Evolutionary conservation across 2,329 filamentous ascomycete species (phyloP), one percentile per base, ranked within the genome.

Genomic region (Pyrenochaeta sp.): DNA sequence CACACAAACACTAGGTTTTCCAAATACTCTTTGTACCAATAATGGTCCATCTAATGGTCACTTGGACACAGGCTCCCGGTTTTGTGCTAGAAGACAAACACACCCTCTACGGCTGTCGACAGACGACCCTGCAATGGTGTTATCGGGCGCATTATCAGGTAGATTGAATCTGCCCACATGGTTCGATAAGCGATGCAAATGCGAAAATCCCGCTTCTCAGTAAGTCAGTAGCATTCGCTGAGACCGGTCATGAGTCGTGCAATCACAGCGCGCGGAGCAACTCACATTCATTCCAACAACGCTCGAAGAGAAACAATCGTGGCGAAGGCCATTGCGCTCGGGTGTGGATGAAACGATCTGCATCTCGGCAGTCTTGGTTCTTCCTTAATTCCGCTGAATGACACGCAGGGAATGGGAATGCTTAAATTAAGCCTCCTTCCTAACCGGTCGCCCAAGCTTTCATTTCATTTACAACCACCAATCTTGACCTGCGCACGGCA

Each of bases 351-450:
- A 21, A 40, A 17, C 24, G 53, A 58, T 55, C 51, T 53, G 44
- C 52, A 45, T 21, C 55, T 55, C 44, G 51, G 51, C 53, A 46
- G 29, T 42, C 47, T n/a, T 52, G 36, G 48, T 52, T 40, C 38
- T 46, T 31, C 26, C 27, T 28, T 31, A 20, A 17, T 41, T 42
- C 41, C 45, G 44, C 44, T 21, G 14, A 20, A 24, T 13, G 19
- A 9, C 20, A 9, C 17, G 17, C 13, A 35, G 32, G 35, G 35
- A 27, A 53, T 47, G 48, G 64, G 46, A 45, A 34, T 41, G 51
- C 44, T 53, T 56, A 39, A 52, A 55, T 63, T 47, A 50, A 48
- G 51, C 60, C 65, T 63, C 65, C 67, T 69, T 62, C 67, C 67
- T 56, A 49, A 58, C 63, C 36, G 29, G 63, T 55, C 44, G 14